These are phyloP conservation scores for Penicillium riverlandense DNA, from an alignment of 495 filamentous ascomycete species.

Conservation along the genomic window DNA sequence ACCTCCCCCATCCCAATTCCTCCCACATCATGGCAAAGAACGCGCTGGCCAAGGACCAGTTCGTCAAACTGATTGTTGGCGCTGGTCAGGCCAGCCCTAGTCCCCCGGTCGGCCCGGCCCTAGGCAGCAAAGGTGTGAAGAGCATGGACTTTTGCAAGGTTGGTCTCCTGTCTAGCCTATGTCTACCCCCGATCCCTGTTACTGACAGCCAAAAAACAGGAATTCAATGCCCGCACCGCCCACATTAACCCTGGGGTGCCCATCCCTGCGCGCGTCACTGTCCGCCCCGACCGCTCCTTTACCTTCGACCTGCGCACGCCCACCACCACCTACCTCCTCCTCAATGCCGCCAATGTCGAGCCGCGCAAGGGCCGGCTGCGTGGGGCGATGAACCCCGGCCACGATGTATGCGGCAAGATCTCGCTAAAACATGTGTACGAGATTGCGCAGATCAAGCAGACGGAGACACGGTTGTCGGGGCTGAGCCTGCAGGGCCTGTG, in stretches of 20 bases:
- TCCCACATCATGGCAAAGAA: conserved; percentile 67
- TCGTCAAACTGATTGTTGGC: conserved; percentile 97
- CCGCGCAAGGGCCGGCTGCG: conserved; percentile 69
- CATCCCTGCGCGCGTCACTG: conserved; percentile 82
- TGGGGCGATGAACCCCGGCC: conserved; percentile 71
- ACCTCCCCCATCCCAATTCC: background rate
- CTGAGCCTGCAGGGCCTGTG: conserved; percentile 74
- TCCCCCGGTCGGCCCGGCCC: conserved; percentile 94
- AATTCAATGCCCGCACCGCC: conserved; percentile 93
- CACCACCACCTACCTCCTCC: conserved; percentile 78
- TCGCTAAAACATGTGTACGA: conserved; percentile 96
- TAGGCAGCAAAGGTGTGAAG: conserved; percentile 97
- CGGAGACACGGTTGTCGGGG: conserved; percentile 74
- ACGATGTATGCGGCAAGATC: conserved; percentile 70
- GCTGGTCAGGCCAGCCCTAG: conserved; percentile 94
- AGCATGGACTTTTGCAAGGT: conserved; percentile 99
- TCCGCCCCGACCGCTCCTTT: conserved; percentile 90
- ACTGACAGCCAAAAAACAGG: conserved; percentile 44
- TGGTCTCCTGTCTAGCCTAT: conserved; percentile 6
- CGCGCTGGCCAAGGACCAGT: conserved; percentile 64
- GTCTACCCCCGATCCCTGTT: too few species aligned
- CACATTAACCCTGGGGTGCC: conserved; percentile 80
- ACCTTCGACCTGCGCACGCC: conserved; percentile 90
- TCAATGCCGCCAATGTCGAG: conserved; percentile 73
- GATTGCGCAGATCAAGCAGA: conserved; percentile 94